Conservation (phyloP, 805 yeast genomes). For the Kodamaea kakaduensis region DNA sequence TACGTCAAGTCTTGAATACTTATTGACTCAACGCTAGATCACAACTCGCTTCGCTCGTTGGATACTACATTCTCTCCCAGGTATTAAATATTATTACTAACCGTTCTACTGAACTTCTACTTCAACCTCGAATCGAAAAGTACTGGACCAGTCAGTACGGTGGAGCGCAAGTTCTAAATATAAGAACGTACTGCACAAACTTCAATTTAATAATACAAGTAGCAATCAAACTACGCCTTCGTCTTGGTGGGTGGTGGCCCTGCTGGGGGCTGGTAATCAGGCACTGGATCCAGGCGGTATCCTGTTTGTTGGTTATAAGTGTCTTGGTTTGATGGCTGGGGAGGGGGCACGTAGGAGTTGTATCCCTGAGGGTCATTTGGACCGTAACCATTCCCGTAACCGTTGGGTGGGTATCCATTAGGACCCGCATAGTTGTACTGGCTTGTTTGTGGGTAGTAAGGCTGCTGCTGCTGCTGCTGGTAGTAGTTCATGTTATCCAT, state of each 20-base stretch:
- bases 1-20: no score
- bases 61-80: not conserved
- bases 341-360: constrained; percentile 5
- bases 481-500: constrained; percentile 3
- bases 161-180: no score
- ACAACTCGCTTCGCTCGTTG: no score
- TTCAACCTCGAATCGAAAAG: not conserved
- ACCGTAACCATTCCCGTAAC: no score
- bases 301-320: not conserved
- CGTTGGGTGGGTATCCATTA: no score
- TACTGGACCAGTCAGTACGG: no score
- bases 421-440: constrained; percentile 4
- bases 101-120: not conserved
- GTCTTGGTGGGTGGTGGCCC: constrained; percentile 18
- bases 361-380: constrained; percentile 12
- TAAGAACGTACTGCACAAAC: not conserved
- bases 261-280: constrained; percentile 13
- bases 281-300: constrained; percentile 5
- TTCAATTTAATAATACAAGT: not conserved
- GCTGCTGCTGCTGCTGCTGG: constrained; percentile 1
- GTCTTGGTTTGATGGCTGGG: not conserved
- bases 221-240: not conserved
- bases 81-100: not conserved
- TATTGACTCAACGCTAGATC: no score
- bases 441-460: constrained; percentile 1